A percentile compares a stretch with the other conserved stretches of the same genome.
Conservation (phyloP, 257 asterid species). For the Ilex aquifolium region DNA sequence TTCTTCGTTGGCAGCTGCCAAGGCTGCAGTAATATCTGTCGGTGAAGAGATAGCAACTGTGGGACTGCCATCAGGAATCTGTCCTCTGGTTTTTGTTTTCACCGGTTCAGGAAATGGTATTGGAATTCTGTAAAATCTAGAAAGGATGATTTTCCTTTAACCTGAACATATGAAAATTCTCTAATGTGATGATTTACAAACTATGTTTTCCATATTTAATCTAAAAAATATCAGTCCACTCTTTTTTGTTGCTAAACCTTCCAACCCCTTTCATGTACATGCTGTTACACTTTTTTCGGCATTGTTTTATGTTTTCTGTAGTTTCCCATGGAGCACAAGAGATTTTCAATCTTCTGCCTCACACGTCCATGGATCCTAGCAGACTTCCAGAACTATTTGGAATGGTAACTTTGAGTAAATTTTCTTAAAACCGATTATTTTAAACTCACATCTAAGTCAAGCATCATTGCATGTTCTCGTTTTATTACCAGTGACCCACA, state of each 20-base stretch:
- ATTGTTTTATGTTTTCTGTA: constrained; percentile 21
- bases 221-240: too few species aligned
- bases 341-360: constrained; percentile 92
- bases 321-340: constrained; percentile 93
- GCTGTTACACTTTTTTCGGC: too few species aligned
- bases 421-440: too few species aligned
- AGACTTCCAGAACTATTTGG: constrained; percentile 63
- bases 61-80: constrained; percentile 83
- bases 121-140: constrained; percentile 4
- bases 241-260: background rate
- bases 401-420: constrained; percentile 33
- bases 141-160: background rate
- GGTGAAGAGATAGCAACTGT: constrained; percentile 94
- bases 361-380: constrained; percentile 66
- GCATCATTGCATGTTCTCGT: too few species aligned
- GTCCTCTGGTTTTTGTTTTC: constrained; percentile 85
- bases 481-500: background rate
- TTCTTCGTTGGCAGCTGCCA: constrained; percentile 90
- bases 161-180: too few species aligned
- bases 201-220: too few species aligned
- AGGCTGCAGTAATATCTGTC: constrained; percentile 88
- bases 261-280: too few species aligned
- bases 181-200: too few species aligned
- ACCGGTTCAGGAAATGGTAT: constrained; percentile 96
- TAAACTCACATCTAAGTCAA: too few species aligned